Conservation (phyloP, 2,329 filamentous ascomycete genomes). For the Fusarium oligoseptatum region DNA sequence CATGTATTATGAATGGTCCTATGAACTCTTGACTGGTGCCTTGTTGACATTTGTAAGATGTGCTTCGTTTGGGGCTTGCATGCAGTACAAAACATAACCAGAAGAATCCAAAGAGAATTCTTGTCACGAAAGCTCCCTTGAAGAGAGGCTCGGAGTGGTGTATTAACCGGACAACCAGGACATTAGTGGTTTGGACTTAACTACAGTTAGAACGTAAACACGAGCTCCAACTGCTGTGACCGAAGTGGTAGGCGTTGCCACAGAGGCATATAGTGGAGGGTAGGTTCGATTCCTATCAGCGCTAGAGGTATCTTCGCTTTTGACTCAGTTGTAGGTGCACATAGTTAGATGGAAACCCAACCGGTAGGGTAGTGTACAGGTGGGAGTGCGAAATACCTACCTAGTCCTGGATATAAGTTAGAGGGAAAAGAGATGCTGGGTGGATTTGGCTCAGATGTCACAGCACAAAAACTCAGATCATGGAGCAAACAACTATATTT, state of each 20-base stretch:
- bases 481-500: neutral
- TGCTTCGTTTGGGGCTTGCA: neutral
- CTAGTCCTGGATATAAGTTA: neutral
- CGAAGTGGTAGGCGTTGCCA: too few relatives aligned
- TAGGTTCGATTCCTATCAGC: too few relatives aligned
- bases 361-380: neutral
- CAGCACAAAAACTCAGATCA: neutral
- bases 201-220: neutral
- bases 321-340: neutral
- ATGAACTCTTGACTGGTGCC: neutral
- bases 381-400: neutral
- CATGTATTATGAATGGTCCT: constrained; percentile 33
- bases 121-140: too few relatives aligned
- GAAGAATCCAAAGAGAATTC: too few relatives aligned
- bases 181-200: neutral
- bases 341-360: neutral
- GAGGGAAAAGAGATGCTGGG: neutral
- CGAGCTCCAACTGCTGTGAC: neutral
- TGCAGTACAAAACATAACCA: too few relatives aligned
- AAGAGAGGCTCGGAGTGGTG: neutral
- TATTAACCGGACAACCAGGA: neutral
- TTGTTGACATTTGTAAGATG: neutral
- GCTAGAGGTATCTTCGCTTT: too few relatives aligned
- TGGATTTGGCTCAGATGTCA: neutral
- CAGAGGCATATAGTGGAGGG: too few relatives aligned